These are phyloP conservation scores for Moniliophthora roreri DNA, from an alignment of 1,284 basidiomycete species.

Conservation along the genomic window DNA sequence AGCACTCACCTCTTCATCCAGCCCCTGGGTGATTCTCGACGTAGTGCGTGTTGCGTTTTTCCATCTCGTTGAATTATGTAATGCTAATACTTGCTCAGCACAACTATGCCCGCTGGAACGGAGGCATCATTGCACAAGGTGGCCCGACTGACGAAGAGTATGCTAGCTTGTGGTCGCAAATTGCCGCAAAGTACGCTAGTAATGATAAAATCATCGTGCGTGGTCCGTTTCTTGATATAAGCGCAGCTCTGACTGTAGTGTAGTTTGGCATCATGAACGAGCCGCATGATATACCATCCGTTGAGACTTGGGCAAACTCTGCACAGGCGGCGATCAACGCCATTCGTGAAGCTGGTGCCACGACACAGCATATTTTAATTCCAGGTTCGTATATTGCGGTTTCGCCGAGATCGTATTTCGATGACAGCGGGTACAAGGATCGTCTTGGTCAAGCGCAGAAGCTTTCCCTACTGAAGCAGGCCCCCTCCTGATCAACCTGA, in stretches of 20 bases:
- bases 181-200: slow-evolving; percentile 50
- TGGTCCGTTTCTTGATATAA: too few relatives aligned
- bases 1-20: slow-evolving; percentile 38
- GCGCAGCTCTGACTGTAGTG: background rate
- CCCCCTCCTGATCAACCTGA: slow-evolving; percentile 49
- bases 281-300: slow-evolving; percentile 44
- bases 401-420: too few relatives aligned
- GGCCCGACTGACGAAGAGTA: slow-evolving; percentile 54
- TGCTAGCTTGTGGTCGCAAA: slow-evolving; percentile 50
- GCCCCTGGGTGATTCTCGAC: slow-evolving; percentile 53
- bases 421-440: background rate
- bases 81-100: slow-evolving; percentile 31
- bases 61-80: too few relatives aligned
- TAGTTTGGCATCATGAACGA: slow-evolving; percentile 53
- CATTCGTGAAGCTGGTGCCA: slow-evolving; percentile 47
- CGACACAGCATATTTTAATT: slow-evolving; percentile 45
- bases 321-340: slow-evolving; percentile 51
- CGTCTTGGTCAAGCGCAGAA: slow-evolving; percentile 38
- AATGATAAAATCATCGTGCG: slow-evolving; percentile 47
- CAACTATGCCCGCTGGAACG: slow-evolving; percentile 55
- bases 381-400: slow-evolving; percentile 27
- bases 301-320: slow-evolving; percentile 42
- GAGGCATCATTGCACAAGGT: slow-evolving; percentile 49
- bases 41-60: slow-evolving; percentile 23
- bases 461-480: slow-evolving; percentile 52